These are phyloP conservation scores for Jaltomata sinuosa DNA, from an alignment of 257 asterid genomes.

Conservation along the genomic window DNA sequence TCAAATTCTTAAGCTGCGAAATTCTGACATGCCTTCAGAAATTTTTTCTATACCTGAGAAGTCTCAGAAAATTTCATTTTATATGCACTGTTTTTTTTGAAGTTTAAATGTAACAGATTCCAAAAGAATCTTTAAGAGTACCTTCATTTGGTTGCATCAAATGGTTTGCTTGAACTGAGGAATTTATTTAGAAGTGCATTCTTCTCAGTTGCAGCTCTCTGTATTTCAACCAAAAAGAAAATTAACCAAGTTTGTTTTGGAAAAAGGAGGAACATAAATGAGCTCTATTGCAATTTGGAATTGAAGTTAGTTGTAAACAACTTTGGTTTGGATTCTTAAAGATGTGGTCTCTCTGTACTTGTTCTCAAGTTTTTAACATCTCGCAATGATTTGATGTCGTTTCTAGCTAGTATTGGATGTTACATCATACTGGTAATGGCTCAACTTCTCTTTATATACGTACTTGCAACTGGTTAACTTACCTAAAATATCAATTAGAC, in stretches of 20 bases:
- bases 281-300: neutral
- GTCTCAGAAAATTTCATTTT: slow-evolving; percentile 8
- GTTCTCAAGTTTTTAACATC: neutral
- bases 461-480: neutral
- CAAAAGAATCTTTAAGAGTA: neutral
- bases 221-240: neutral
- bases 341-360: neutral
- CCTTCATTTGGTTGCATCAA: neutral
- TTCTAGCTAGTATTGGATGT: neutral
- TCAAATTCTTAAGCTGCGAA: neutral
- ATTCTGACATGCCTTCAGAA: neutral
- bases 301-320: neutral
- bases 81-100: neutral
- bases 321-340: neutral
- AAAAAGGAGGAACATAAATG: neutral
- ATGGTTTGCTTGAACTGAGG: neutral
- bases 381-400: neutral
- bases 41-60: neutral
- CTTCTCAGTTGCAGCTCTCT: neutral
- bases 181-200: neutral
- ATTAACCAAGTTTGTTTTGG: neutral
- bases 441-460: neutral
- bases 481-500: neutral
- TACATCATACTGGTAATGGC: neutral
- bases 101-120: neutral